Evolutionary conservation across 2,329 filamentous ascomycete genomes (phyloP).

Genomic region (Beauveria bassiana): DNA sequence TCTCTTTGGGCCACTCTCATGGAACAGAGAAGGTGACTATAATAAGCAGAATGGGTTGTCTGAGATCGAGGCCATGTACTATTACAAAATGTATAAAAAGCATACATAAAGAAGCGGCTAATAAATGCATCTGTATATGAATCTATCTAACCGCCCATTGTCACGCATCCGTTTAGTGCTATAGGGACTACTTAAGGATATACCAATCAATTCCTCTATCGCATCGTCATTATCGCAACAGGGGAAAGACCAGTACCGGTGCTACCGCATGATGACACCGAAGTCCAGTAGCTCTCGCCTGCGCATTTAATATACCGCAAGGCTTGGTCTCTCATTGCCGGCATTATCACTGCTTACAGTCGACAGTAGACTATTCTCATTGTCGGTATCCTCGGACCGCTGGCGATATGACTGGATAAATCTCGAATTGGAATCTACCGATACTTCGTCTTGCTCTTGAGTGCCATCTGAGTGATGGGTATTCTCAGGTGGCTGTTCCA

Average conservation of each 20-base stretch:
- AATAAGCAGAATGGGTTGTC: not conserved
- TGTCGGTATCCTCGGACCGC: constrained; percentile 4
- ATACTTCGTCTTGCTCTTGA: constrained; percentile 3
- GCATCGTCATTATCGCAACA: not conserved
- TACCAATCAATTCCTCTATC: not conserved
- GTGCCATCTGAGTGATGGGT: not conserved
- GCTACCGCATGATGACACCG: no score
- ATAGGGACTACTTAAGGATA: not conserved
- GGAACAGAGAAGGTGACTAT: not conserved
- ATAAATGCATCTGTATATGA: constrained; percentile 11
- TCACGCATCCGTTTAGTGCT: not conserved
- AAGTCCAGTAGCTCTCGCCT: not conserved
- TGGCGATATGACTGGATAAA: constrained; percentile 11
- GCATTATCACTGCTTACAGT: not conserved
- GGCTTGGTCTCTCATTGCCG: not conserved
- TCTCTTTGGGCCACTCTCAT: constrained; percentile 3
- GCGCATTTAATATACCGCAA: not conserved
- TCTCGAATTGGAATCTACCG: constrained; percentile 3
- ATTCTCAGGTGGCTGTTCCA: constrained; percentile 14
- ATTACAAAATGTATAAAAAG: not conserved
- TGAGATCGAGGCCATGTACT: not conserved
- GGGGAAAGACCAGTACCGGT: not conserved
- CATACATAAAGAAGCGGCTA: constrained; percentile 1
- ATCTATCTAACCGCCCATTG: constrained; percentile 3
- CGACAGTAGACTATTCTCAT: not conserved